These are phyloP conservation scores for Penicillium sclerotiorum DNA, from an alignment of 2,329 filamentous ascomycete genomes.

Conservation along the genomic window DNA sequence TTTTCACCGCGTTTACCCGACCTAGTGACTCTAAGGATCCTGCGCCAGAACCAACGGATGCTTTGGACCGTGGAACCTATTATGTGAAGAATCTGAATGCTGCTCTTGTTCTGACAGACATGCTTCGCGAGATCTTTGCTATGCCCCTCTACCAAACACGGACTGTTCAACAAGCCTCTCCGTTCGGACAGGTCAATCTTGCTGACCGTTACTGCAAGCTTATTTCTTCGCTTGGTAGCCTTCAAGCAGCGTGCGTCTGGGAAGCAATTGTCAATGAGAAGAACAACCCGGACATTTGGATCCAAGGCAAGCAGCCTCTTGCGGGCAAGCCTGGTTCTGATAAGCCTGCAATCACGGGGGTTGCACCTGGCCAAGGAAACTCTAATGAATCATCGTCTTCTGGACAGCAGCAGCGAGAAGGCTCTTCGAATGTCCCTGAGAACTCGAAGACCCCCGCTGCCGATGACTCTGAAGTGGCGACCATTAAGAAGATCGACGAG, in stretches of 20 bases:
- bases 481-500: slow-evolving; percentile 31
- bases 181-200: slow-evolving; percentile 77
- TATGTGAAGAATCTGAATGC: slow-evolving; percentile 78
- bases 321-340: slow-evolving; percentile 40
- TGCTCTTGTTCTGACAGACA: slow-evolving; percentile 73
- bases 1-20: slow-evolving; percentile 68
- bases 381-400: slow-evolving; percentile 26
- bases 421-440: slow-evolving; percentile 22
- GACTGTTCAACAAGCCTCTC: slow-evolving; percentile 59
- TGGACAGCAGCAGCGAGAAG: slow-evolving; percentile 30
- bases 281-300: slow-evolving; percentile 67
- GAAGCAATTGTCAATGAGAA: slow-evolving; percentile 79
- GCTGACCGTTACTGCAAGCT: slow-evolving; percentile 80
- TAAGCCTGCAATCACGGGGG: slow-evolving; percentile 44
- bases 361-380: slow-evolving; percentile 23
- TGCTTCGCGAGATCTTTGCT: slow-evolving; percentile 74
- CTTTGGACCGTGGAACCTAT: slow-evolving; percentile 66
- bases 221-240: slow-evolving; percentile 71
- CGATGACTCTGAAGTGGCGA: slow-evolving; percentile 19
- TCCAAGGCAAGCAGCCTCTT: slow-evolving; percentile 49
- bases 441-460: slow-evolving; percentile 18
- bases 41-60: slow-evolving; percentile 34
- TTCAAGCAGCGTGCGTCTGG: slow-evolving; percentile 79
- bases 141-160: slow-evolving; percentile 65
- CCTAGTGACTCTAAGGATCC: slow-evolving; percentile 26